Evolutionary conservation across 2,329 filamentous ascomycete species (phyloP).

Genomic region (Pseudogymnoascus sp.): DNA sequence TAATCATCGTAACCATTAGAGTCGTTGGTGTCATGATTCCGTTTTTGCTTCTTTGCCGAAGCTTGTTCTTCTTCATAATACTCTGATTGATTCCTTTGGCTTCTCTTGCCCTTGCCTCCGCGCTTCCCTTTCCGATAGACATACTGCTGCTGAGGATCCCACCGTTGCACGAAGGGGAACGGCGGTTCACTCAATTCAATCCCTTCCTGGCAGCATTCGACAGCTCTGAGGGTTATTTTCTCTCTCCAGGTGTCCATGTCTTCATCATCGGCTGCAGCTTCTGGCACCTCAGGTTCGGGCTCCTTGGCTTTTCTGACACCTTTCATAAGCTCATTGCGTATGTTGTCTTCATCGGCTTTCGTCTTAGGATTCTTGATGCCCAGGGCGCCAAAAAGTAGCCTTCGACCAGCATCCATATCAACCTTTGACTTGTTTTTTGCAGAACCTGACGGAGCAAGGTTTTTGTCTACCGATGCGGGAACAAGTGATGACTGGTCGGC

Average conservation of each 20-base stretch:
- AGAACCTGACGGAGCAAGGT: neutral
- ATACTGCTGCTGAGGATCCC: conserved; percentile 66
- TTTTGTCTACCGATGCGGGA: neutral
- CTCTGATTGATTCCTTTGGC: conserved; percentile 32
- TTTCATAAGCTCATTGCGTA: conserved; percentile 51
- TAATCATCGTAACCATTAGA: conserved; percentile 36
- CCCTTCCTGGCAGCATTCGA: conserved; percentile 71
- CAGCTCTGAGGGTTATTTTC: conserved; percentile 65
- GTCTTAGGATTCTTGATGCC: conserved; percentile 60
- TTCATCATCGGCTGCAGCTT: conserved; percentile 23
- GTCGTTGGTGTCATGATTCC: conserved; percentile 34
- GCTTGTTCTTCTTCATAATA: conserved; percentile 33
- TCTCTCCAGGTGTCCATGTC: conserved; percentile 58
- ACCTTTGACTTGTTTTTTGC: neutral
- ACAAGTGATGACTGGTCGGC: neutral
- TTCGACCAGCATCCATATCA: conserved; percentile 30
- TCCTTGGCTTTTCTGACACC: conserved; percentile 33
- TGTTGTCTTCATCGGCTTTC: conserved; percentile 56
- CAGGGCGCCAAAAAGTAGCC: conserved; percentile 63
- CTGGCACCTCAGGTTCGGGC: conserved; percentile 14
- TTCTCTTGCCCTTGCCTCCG: conserved; percentile 42
- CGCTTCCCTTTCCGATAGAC: conserved; percentile 35
- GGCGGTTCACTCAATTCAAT: conserved; percentile 65
- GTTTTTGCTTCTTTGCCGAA: conserved; percentile 43
- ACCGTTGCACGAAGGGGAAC: conserved; percentile 82